Evolutionary conservation across 106 monocot genomes (phyloP).

Genomic region (Dioscorea dumetorum): DNA sequence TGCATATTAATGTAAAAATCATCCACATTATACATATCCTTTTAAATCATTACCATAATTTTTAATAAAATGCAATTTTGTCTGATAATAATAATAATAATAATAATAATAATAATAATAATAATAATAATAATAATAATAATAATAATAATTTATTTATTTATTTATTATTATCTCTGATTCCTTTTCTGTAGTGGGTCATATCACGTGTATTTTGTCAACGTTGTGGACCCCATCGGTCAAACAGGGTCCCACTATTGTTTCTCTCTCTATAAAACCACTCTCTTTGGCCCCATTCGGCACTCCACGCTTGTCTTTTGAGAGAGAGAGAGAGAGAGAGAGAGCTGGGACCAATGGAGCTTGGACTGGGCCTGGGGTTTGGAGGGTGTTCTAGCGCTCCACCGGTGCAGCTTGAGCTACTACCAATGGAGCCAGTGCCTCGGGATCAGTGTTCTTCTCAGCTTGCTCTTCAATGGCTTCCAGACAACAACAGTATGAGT

Average conservation of each 20-base stretch:
- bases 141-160: too few relatives aligned
- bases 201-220: background rate
- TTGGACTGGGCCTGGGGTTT: slow-evolving; percentile 25
- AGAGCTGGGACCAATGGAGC: slow-evolving; percentile 14
- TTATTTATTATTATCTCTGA: background rate
- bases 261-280: background rate
- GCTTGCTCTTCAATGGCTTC: slow-evolving; percentile 13
- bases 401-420: slow-evolving; percentile 32
- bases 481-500: slow-evolving; percentile 19
- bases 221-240: too few relatives aligned
- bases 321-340: too few relatives aligned
- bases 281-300: background rate
- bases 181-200: background rate
- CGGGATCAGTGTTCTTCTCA: background rate
- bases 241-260: background rate
- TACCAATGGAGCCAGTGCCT: background rate
- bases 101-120: too few relatives aligned
- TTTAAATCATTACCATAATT: too few relatives aligned
- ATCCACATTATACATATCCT: too few relatives aligned
- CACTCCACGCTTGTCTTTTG: background rate
- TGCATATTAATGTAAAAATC: too few relatives aligned
- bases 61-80: too few relatives aligned
- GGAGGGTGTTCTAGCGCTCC: slow-evolving; percentile 14
- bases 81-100: too few relatives aligned
- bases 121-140: too few relatives aligned